These are phyloP conservation scores for Neurospora sp. DNA, from an alignment of 495 filamentous ascomycete genomes.

Conservation along the genomic window DNA sequence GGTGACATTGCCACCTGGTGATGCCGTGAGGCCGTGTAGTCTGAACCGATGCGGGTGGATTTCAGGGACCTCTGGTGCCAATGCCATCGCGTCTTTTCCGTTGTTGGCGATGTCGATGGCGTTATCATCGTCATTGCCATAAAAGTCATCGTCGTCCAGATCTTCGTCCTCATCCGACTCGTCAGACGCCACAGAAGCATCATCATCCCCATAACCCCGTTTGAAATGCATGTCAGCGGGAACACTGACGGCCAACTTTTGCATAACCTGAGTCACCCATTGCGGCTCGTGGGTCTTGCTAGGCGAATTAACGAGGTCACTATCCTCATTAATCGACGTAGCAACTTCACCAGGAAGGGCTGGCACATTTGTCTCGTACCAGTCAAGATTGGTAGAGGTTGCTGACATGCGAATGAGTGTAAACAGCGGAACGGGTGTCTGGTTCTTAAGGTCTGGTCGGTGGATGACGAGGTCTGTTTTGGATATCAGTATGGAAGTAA, in stretches of 20 bases:
- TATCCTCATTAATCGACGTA: neutral
- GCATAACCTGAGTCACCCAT: constrained; percentile 32
- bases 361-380: constrained; percentile 34
- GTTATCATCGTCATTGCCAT: constrained; percentile 10
- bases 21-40: constrained; percentile 33
- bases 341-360: constrained; percentile 11
- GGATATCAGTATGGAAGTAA: neutral
- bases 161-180: constrained; percentile 12
- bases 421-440: constrained; percentile 23
- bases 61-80: constrained; percentile 20
- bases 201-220: constrained; percentile 12
- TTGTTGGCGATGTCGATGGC: constrained; percentile 4
- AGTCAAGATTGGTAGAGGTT: constrained; percentile 31
- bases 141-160: constrained; percentile 6
- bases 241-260: constrained; percentile 26
- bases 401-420: constrained; percentile 36
- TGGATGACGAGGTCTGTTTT: constrained; percentile 33
- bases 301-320: neutral
- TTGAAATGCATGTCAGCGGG: constrained; percentile 18
- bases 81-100: constrained; percentile 9
- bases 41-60: constrained; percentile 34
- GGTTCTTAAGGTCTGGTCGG: constrained; percentile 22
- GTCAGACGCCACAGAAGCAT: constrained; percentile 15
- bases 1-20: constrained; percentile 32
- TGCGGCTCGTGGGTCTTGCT: constrained; percentile 13